These are phyloP conservation scores for Pseudogymnoascus sp. DNA, from an alignment of 2,329 filamentous ascomycete genomes.

Conservation along the genomic window DNA sequence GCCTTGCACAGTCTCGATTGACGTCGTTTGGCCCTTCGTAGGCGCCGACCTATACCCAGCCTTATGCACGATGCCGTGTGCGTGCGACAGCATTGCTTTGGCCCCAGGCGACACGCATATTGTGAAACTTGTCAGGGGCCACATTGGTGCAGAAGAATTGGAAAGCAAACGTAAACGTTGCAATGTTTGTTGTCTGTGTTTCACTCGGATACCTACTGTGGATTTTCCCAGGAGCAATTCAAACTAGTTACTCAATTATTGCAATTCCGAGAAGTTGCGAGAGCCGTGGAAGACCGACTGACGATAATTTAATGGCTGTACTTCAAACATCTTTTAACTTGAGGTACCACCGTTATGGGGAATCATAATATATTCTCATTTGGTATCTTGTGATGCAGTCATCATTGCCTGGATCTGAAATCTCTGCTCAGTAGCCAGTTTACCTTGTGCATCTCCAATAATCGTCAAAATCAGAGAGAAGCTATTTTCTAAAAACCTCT, in stretches of 20 bases:
- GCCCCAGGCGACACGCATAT: background rate
- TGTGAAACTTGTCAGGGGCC: background rate
- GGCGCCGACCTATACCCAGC: background rate
- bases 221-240: background rate
- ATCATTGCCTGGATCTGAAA: slow-evolving; percentile 4
- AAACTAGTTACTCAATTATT: background rate
- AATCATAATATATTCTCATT: background rate
- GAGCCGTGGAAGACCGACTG: background rate
- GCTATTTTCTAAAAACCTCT: slow-evolving; percentile 91
- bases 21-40: background rate
- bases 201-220: background rate
- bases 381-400: background rate
- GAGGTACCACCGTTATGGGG: background rate
- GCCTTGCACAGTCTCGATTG: background rate
- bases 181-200: background rate
- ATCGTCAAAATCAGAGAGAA: slow-evolving; percentile 93
- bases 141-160: background rate
- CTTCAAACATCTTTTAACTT: background rate
- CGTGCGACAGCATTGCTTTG: background rate
- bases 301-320: background rate
- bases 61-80: background rate
- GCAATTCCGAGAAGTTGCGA: background rate
- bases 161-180: background rate
- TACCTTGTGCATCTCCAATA: slow-evolving; percentile 69
- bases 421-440: slow-evolving; percentile 67